Base-by-base conservation (phyloP, 192 early-diverging fungal species). In the Radiomyces spectabilis region DNA sequence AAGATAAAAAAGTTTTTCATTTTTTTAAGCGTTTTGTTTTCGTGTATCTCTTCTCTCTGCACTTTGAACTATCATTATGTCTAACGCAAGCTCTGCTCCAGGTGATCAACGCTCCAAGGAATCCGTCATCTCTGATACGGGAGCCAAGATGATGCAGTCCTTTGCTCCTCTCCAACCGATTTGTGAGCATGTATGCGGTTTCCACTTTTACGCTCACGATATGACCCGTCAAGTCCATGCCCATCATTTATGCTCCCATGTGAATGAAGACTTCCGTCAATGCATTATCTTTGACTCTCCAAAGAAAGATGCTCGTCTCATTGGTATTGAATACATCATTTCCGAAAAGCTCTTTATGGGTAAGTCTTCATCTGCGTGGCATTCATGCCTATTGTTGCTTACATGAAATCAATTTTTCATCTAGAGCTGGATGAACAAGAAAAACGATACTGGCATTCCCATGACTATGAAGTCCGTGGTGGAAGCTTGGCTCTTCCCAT, bases 271-370 rank as follows among this genome's bases (percentile, higher is more conserved):
- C 13, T 40, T 78, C 34, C 70, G 69, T 24, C 80, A 82, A 63
- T 82, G 80, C 51, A 16, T 82, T 4, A 63, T 82, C 24, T 80
- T 80, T 40, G 78, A 78, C 60, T 55, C 57, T 15, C 37, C 65
- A 22, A 47, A 41, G 4, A 8, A 34, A 26, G 30, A 65, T 35
- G 80, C 78, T 19, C 48, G 74, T 10, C 49, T 82, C 4, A 72
- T 82, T 29, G 80, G 69, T 13, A 63, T 82, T 29, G 80, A 82
- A 50, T 82, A 82, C 57, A 76, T 82, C 15, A 82, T 82, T 32
- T 74, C 78, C 6, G 66, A 68, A 21, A 65, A 63, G 34, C 57
- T 80, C 5, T 82, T 71, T n/a, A n/a, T n/a, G n/a, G n/a, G n/a
- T n/a, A n/a, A n/a, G n/a, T n/a, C n/a, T n/a, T n/a, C n/a, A n/a